Percentiles rank a stretch among this genome's conserved stretches.
Conservation (phyloP, 176 grass and related monocot genomes). For the Paspalum notatum region DNA sequence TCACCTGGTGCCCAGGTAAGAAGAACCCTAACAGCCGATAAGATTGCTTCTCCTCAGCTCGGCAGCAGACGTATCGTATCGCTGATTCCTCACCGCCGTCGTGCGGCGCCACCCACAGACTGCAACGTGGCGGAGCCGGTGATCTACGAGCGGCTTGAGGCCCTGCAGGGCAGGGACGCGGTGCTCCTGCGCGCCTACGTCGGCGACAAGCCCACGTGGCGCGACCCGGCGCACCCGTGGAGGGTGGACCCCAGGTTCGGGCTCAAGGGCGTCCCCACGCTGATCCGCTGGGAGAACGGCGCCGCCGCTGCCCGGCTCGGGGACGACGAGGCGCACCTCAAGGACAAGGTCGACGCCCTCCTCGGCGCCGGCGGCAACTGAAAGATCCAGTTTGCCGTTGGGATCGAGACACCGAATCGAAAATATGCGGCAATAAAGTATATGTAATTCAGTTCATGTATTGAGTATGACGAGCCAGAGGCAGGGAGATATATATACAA, state of each 20-base stretch:
- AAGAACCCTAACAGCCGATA: no score
- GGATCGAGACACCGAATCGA: not conserved
- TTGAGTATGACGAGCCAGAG: not conserved
- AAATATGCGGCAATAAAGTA: not conserved
- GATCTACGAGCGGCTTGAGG: constrained; percentile 68
- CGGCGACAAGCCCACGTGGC: constrained; percentile 82
- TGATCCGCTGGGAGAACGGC: constrained; percentile 83
- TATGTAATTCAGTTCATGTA: not conserved
- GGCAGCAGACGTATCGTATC: not conserved
- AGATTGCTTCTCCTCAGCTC: not conserved
- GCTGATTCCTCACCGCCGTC: not conserved
- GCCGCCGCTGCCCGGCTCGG: constrained; percentile 55
- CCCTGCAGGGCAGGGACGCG: constrained; percentile 42
- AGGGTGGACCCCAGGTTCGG: constrained; percentile 75
- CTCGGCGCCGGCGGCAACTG: constrained; percentile 17
- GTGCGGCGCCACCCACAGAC: constrained; percentile 40
- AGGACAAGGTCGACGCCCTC: constrained; percentile 62
- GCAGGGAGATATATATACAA: no score
- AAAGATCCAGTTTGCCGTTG: not conserved
- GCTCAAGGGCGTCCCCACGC: constrained; percentile 77
- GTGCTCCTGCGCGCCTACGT: constrained; percentile 82
- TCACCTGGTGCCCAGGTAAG: constrained; percentile 84
- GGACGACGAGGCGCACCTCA: constrained; percentile 71
- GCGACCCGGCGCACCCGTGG: constrained; percentile 71
- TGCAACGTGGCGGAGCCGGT: constrained; percentile 96